phyloP scores from a whole-genome alignment of 2,329 filamentous ascomycete genomes.

The Tolypocladium ophioglossoides region DNA sequence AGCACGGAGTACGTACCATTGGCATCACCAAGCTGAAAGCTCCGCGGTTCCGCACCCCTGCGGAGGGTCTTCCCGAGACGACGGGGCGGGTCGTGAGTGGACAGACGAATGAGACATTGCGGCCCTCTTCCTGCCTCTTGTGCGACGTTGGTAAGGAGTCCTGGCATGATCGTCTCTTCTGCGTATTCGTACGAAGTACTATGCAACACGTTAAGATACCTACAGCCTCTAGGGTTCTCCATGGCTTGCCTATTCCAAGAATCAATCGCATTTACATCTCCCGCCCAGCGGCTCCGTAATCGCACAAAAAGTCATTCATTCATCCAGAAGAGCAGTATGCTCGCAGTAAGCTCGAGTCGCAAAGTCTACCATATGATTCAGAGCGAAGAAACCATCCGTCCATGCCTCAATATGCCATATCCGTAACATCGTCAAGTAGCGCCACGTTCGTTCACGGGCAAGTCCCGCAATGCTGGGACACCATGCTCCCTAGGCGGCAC shows the following conservation, averaged over 20 bases:
- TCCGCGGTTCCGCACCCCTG: background rate
- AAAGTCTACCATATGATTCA: background rate
- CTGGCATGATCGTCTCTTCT: no score
- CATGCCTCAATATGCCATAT: background rate
- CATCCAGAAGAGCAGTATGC: background rate
- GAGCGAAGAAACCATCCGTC: background rate
- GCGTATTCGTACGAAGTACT: no score
- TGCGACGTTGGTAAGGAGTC: background rate
- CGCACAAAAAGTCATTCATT: background rate
- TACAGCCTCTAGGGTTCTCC: no score
- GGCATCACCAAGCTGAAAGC: background rate
- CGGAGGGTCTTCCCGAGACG: background rate
- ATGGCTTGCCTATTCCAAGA: no score
- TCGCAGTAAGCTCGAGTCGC: no score
- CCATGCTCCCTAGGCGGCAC: background rate
- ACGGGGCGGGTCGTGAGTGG: no score
- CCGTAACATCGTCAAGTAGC: background rate
- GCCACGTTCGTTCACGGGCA: background rate
- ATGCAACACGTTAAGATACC: no score
- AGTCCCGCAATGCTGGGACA: background rate
- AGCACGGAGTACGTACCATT: no score
- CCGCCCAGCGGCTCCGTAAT: background rate
- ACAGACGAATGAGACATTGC: background rate
- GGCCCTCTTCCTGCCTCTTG: background rate
- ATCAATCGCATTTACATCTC: background rate